Evolutionary conservation across 2,329 filamentous ascomycete species (phyloP).

Genomic region (Xylariaceae sp.): DNA sequence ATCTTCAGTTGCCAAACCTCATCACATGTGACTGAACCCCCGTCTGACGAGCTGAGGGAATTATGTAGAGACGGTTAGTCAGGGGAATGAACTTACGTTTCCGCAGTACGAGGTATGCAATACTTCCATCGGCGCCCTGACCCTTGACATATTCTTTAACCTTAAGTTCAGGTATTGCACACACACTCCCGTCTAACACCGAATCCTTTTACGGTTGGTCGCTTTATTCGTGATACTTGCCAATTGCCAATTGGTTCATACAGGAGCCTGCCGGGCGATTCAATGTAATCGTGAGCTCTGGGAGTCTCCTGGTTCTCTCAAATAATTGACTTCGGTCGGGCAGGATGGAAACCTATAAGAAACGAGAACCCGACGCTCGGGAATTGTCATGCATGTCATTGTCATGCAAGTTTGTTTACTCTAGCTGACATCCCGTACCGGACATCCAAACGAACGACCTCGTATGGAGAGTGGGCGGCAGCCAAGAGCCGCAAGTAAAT

Average conservation of each 20-base stretch:
- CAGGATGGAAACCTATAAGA: slow-evolving; percentile 4
- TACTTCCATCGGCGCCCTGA: neutral
- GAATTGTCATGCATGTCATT: neutral
- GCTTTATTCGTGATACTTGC: no score
- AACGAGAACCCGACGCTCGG: neutral
- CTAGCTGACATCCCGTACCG: neutral
- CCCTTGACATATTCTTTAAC: no score
- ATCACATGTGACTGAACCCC: neutral
- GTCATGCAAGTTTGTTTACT: neutral
- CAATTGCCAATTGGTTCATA: no score
- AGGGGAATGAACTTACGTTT: neutral
- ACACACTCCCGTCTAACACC: no score
- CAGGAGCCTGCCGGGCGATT: neutral
- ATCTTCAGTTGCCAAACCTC: neutral
- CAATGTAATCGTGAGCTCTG: neutral
- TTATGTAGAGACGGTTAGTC: neutral
- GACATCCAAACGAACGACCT: neutral
- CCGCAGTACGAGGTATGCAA: neutral
- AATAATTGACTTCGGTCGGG: slow-evolving; percentile 6
- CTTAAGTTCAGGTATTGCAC: neutral
- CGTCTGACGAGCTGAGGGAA: no score
- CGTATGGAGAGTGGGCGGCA: neutral
- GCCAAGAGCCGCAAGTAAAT: neutral
- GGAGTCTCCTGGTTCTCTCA: neutral
- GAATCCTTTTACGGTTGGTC: no score